phyloP scores from a whole-genome alignment of 345 rosid genomes.

The Gossypium arboreum region DNA sequence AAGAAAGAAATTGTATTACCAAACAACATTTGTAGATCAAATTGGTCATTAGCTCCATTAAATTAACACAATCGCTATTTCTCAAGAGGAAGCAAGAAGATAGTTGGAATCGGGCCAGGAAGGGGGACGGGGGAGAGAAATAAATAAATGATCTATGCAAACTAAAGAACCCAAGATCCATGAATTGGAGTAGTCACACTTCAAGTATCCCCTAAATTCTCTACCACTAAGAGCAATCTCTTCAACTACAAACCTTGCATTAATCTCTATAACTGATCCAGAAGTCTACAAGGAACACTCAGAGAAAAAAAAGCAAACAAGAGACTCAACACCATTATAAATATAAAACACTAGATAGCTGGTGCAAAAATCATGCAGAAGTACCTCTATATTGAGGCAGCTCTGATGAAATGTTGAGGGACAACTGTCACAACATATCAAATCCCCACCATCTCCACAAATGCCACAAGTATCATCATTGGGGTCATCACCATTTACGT shows the following conservation, averaged over 20 bases:
- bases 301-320: background rate
- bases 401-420: constrained; percentile 93
- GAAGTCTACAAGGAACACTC: background rate
- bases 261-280: background rate
- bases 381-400: constrained; percentile 78
- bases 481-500: constrained; percentile 76
- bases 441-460: constrained; percentile 97
- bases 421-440: constrained; percentile 94
- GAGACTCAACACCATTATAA: background rate
- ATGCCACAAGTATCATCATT: constrained; percentile 96
- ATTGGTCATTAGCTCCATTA: background rate
- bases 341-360: background rate
- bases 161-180: constrained; percentile 4
- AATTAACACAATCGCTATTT: background rate
- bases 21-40: constrained; percentile 5
- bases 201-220: background rate
- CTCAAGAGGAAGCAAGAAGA: background rate
- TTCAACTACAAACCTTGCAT: background rate
- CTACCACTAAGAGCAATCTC: background rate
- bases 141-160: background rate
- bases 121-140: background rate
- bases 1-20: background rate
- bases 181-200: background rate
- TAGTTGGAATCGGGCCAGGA: background rate
- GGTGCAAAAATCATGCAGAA: constrained; percentile 2